Evolutionary conservation across 2,329 filamentous ascomycete species (phyloP), one percentile per base, ranked within the genome.

Genomic region (Mycosphaerella sp.): DNA sequence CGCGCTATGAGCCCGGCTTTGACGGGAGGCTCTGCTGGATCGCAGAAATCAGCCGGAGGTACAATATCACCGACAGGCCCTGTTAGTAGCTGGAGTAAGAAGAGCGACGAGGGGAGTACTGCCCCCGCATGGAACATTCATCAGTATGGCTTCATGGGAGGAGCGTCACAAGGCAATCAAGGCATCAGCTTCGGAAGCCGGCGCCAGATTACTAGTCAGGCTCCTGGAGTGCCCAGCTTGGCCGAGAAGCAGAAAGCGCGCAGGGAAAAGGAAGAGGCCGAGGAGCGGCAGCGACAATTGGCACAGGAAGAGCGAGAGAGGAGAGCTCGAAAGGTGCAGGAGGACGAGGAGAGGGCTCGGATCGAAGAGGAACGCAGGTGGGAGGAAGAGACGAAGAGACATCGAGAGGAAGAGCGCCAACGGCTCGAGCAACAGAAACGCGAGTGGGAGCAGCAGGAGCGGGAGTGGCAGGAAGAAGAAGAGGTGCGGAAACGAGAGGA

Each of bases 81-180:
- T n/a, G 82, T 92, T 58, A 95, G 87, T 68, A 95, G 84, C 72
- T 97, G 93, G 93, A 95, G 88, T 71, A 95, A 83, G 69, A 88
- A 81, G 70, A 80, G 81, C 52, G 89, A 96, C 62, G 87, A 96
- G 70, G 82, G 81, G 12, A 80, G 79, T 43, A 96, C 91, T 1
- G 79, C 85, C 26, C 93, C 93, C 0, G 93, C 93, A 1, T 98
- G 93, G 93, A 98, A 97, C 69, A 97, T 97, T 63, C 87, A 91
- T 54, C 93, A 98, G 69, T 98, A 98, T 68, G 91, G 93, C 6
- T 98, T 96, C 72, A 93, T 97, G 86, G 93, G 93, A 54, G 93
- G 93, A 46, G 93, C 93, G 26, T 96, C 89, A 66, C 93, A 98
- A 70, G 92, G 89, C 2, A 97, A 95, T 64, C 83, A 96, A 58